These are phyloP conservation scores for Nicotiana rustica DNA, from an alignment of 305 asterid genomes.

Conservation along the genomic window DNA sequence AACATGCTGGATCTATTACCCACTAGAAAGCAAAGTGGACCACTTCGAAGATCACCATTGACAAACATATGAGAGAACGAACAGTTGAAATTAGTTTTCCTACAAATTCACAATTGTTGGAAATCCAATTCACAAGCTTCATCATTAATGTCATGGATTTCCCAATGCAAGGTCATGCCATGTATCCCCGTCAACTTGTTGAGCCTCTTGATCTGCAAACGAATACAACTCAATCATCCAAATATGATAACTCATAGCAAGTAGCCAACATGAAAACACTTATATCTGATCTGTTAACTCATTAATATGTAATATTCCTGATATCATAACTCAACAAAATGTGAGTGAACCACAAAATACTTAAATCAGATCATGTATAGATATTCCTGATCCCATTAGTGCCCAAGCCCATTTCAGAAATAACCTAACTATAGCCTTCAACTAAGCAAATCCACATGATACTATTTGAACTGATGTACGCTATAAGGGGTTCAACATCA, in stretches of 20 bases:
- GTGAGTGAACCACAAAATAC: neutral
- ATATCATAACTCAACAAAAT: conserved; percentile 1
- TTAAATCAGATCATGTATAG: neutral
- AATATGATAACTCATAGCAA: neutral
- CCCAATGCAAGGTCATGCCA: conserved; percentile 90
- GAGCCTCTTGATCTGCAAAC: conserved; percentile 73
- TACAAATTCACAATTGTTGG: too few species aligned
- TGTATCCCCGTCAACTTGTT: conserved; percentile 61
- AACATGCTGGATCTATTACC: neutral
- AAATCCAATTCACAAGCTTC: too few species aligned
- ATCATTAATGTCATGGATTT: conserved; percentile 42
- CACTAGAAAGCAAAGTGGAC: neutral
- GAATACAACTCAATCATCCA: conserved; percentile 30
- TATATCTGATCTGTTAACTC: neutral
- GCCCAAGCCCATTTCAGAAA: conserved; percentile 25
- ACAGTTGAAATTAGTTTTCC: too few species aligned
- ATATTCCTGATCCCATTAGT: neutral
- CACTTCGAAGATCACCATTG: neutral
- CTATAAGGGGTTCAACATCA: neutral
- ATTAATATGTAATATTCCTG: neutral
- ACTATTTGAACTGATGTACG: neutral
- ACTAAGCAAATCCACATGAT: neutral
- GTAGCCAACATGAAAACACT: neutral
- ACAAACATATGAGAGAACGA: neutral
- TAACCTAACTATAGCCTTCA: conserved; percentile 25